These are phyloP conservation scores for Fusarium falciforme DNA, from an alignment of 2,329 filamentous ascomycete species.

Conservation along the genomic window DNA sequence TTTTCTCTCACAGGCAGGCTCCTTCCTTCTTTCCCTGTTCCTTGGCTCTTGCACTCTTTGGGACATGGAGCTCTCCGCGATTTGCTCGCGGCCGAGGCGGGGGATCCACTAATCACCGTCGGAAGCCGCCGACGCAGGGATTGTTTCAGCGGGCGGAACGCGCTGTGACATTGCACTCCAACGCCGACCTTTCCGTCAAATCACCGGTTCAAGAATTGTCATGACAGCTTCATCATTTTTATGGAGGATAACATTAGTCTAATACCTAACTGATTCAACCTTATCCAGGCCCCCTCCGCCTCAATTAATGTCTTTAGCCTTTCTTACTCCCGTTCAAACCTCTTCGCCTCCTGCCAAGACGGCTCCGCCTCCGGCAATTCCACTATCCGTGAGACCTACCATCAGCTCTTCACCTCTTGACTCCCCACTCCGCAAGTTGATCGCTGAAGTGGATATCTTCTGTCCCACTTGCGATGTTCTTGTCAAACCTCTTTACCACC, in stretches of 20 bases:
- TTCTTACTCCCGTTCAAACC: not conserved
- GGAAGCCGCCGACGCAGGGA: conserved; percentile 38
- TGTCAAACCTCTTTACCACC: not conserved
- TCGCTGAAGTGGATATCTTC: not conserved
- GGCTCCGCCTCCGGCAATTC: not conserved
- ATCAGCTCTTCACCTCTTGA: not conserved
- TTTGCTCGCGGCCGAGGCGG: conserved; percentile 13
- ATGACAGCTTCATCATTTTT: not conserved
- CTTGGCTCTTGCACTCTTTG: conserved; percentile 27
- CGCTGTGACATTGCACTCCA: conserved; percentile 5
- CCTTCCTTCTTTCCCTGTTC: conserved; percentile 27
- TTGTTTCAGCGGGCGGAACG: conserved; percentile 7
- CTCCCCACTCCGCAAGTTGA: not conserved
- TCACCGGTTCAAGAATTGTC: not conserved
- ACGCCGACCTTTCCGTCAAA: not conserved
- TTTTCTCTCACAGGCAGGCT: not conserved
- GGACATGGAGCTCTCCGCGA: conserved; percentile 22
- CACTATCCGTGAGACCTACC: not conserved
- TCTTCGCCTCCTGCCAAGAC: not conserved
- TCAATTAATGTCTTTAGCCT: not conserved
- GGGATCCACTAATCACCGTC: conserved; percentile 32
- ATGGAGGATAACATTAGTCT: not conserved
- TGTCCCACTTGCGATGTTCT: not conserved
- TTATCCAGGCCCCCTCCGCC: not conserved
- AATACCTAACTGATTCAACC: not conserved